A percentile compares a stretch with the other conserved stretches of the same genome.
phyloP scores from a whole-genome alignment of 192 early-diverging fungal species.

The Thoreauomyces humboldtii region DNA sequence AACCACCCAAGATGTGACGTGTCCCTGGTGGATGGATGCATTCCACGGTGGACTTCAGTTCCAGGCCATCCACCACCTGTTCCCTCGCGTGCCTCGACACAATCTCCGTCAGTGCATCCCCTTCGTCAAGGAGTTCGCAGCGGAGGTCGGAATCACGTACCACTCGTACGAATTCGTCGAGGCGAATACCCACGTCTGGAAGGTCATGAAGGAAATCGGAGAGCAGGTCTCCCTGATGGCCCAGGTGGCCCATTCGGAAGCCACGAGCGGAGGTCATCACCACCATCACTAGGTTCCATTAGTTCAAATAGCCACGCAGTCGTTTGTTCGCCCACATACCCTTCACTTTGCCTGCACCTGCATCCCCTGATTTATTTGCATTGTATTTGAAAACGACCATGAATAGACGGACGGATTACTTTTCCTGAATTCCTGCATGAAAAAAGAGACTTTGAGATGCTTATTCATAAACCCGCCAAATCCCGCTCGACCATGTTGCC shows the following conservation, averaged over 20 bases:
- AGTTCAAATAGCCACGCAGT: too few relatives aligned
- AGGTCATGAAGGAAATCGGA: constrained; percentile 1
- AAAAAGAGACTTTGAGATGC: too few relatives aligned
- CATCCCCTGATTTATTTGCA: too few relatives aligned
- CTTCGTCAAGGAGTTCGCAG: constrained; percentile 67
- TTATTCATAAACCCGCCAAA: too few relatives aligned
- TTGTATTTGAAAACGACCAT: too few relatives aligned
- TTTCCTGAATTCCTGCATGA: too few relatives aligned
- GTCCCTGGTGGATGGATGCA: constrained; percentile 91
- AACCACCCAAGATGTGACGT: constrained; percentile 96
- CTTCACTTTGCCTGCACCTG: too few relatives aligned
- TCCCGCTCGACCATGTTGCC: constrained; percentile 10
- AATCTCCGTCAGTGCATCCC: constrained; percentile 74
- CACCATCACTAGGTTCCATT: too few relatives aligned
- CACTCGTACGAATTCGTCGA: neutral
- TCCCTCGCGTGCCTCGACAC: constrained; percentile 89
- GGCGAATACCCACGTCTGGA: neutral
- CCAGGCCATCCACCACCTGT: constrained; percentile 95
- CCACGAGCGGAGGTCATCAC: neutral
- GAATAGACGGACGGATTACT: too few relatives aligned
- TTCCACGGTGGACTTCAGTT: constrained; percentile 97
- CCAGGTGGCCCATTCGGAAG: constrained; percentile 5
- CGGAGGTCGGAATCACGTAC: constrained; percentile 4
- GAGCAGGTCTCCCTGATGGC: constrained; percentile 9
- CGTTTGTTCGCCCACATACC: too few relatives aligned